Conservation (phyloP, 495 filamentous ascomycete species). For the Penicillium malachiteum region DNA sequence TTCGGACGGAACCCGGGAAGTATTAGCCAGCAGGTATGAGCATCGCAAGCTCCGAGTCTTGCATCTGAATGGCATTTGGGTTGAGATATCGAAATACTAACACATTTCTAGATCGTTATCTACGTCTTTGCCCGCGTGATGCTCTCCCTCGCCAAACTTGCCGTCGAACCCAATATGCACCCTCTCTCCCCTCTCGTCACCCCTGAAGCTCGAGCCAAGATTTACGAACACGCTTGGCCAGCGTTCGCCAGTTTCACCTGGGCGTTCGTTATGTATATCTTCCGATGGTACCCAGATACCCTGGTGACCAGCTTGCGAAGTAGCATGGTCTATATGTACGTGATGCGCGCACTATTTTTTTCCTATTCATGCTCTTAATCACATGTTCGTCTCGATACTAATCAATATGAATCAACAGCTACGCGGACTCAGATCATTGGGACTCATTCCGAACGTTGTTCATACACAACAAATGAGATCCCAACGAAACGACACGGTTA, state of each 20-base stretch:
- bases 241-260: conserved; percentile 86
- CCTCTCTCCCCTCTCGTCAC: conserved; percentile 43
- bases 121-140: conserved; percentile 94
- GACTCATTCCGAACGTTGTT: conserved; percentile 75
- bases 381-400: conserved; percentile 12
- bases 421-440: conserved; percentile 77
- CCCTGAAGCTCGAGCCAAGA: conserved; percentile 42
- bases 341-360: conserved; percentile 8
- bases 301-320: conserved; percentile 86
- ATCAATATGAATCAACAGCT: conserved; percentile 42
- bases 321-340: conserved; percentile 98
- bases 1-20: conserved; percentile 82
- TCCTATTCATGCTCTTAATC: too few species aligned
- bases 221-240: conserved; percentile 78
- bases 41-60: too few species aligned
- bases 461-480: conserved; percentile 75
- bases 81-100: not conserved
- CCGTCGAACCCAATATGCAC: conserved; percentile 62
- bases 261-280: conserved; percentile 94
- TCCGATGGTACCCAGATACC: conserved; percentile 84
- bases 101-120: conserved; percentile 67
- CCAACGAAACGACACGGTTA: not conserved
- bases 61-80: too few species aligned
- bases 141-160: conserved; percentile 78
- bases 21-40: conserved; percentile 79